Evolutionary conservation across 169 alveolate genomes (phyloP), one percentile per base, ranked within the genome.

Genomic region (Plasmodium berghei): DNA sequence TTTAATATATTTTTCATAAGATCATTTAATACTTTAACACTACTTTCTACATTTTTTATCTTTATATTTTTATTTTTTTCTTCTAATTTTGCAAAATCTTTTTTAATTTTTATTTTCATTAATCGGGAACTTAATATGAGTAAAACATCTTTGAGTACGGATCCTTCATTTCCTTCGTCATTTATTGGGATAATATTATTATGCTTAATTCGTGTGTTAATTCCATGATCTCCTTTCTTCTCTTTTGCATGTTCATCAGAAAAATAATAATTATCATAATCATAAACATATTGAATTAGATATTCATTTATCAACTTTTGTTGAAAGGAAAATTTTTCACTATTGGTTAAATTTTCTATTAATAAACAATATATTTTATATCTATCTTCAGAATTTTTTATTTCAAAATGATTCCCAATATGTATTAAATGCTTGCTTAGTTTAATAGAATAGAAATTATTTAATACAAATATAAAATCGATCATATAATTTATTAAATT

Each of bases 101-200:
- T 75, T 75, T 75, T 75, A 49, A 75, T 75, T 75, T 75, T 75
- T 22, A 75, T 75, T 58, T 75, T 75, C 89, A 75, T 75, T 63
- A 75, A 75, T 75, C 56, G 63, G 10, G 77, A 75, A 20, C 70
- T 46, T 28, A 75, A 28, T 2, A 75, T 75, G 34, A 46, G 54
- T 75, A 75, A 70, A n/a, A 75, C 89, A 49, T 75, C 89, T 46
- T 26, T 52, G 16, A 75, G 16, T 5, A 75, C 89, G 1, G 77
- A 49, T 2, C 89, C 75, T 63, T 75, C 89, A 48, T 64, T 75
- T 16, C 64, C 89, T 63, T 75, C 77, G 64, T 75, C 75, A 75
- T 75, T 62, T 67, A 75, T 22, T 48, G 89, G 89, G 40, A 75
- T 48, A 12, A 75, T 58, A 28, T 46, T 75, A 34, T 34, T 34